phyloP scores from a whole-genome alignment of 2,329 filamentous ascomycete species.

The Stagonosporopsis cucurbitacearum region DNA sequence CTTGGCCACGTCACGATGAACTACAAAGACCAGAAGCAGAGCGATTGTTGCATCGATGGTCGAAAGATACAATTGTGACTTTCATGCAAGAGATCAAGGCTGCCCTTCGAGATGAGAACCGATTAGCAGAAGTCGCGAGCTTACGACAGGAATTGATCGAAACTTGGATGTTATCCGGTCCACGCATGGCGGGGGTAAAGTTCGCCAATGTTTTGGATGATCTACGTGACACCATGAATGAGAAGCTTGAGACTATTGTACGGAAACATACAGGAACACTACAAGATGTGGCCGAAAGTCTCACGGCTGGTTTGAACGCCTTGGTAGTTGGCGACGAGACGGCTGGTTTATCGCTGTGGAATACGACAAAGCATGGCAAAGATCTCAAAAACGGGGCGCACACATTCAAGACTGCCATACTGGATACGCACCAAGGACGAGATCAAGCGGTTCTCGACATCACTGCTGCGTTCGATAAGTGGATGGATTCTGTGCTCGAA shows the following conservation, averaged over 20 bases:
- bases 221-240: constrained; percentile 72
- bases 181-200: constrained; percentile 70
- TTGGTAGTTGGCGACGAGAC: constrained; percentile 49
- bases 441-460: constrained; percentile 70
- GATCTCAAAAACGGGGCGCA: constrained; percentile 71
- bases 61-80: constrained; percentile 45
- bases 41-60: constrained; percentile 50
- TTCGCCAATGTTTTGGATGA: constrained; percentile 71
- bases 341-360: constrained; percentile 69
- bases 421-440: constrained; percentile 74
- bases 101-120: constrained; percentile 64
- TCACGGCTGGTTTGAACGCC: constrained; percentile 65
- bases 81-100: constrained; percentile 66
- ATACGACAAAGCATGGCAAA: constrained; percentile 65
- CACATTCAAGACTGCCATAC: constrained; percentile 71
- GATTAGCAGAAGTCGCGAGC: constrained; percentile 73
- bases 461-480: constrained; percentile 70
- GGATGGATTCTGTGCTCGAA: constrained; percentile 75
- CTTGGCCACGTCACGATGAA: constrained; percentile 85
- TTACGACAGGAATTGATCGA: constrained; percentile 74
- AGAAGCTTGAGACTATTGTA: constrained; percentile 68
- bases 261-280: constrained; percentile 69
- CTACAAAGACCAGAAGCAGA: constrained; percentile 51
- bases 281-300: constrained; percentile 67
- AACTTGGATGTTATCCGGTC: constrained; percentile 75